These are phyloP conservation scores for Parastagonospora nodorum DNA, from an alignment of 2,329 filamentous ascomycete genomes.

Conservation along the genomic window DNA sequence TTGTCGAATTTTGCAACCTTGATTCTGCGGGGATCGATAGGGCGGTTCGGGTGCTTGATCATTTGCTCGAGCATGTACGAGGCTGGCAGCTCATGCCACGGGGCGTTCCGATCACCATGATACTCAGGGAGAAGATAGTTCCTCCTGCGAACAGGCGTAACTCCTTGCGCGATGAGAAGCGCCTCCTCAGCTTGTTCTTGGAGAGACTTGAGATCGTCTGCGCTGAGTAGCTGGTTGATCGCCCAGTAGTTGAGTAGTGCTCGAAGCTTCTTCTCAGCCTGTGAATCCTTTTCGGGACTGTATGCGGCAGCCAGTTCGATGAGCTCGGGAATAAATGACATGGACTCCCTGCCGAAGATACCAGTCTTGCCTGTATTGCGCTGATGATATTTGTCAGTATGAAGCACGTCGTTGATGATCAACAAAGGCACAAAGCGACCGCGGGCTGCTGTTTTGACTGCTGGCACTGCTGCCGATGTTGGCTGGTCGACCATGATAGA, in stretches of 20 bases:
- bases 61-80: constrained; percentile 81
- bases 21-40: constrained; percentile 74
- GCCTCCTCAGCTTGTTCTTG: constrained; percentile 60
- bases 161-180: constrained; percentile 39
- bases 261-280: constrained; percentile 63
- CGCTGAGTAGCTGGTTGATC: constrained; percentile 65
- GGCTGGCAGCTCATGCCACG: constrained; percentile 83
- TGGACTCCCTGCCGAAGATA: constrained; percentile 46
- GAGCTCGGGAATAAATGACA: constrained; percentile 66
- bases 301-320: constrained; percentile 61
- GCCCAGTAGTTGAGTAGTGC: constrained; percentile 73
- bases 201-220: constrained; percentile 62
- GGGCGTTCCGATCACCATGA: constrained; percentile 74
- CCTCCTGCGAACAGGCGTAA: constrained; percentile 54
- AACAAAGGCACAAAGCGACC: constrained; percentile 78
- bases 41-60: constrained; percentile 73
- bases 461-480: constrained; percentile 7
- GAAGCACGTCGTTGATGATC: constrained; percentile 76
- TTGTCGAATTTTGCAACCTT: constrained; percentile 67
- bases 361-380: constrained; percentile 9
- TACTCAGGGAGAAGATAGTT: constrained; percentile 73
- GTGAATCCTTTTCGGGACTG: constrained; percentile 64
- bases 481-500: constrained; percentile 53
- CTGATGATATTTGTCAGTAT: constrained; percentile 46
- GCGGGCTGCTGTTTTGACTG: constrained; percentile 61